Evolutionary conservation across 345 rosid species (phyloP), one percentile per base, ranked within the genome.

Genomic region (Camelina hispida): DNA sequence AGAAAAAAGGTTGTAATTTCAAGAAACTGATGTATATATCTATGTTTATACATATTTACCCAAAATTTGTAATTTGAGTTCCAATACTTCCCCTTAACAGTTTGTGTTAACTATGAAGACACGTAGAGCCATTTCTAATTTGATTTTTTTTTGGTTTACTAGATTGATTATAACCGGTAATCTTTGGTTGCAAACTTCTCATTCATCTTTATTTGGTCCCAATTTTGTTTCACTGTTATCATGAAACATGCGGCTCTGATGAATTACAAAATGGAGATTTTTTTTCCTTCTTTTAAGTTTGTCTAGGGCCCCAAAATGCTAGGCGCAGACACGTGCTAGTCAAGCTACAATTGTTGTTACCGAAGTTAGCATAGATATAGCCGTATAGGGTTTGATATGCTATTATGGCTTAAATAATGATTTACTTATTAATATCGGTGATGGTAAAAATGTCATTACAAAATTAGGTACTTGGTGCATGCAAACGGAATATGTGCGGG

Each of bases 401-500:
- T 14, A 15, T 44, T 47, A 47, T 3, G 20, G 22, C 16, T 7
- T 2, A 16, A n/a, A n/a, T 47, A 16, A 6, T 7, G 7, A 14
- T 7, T 6, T 15, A 0, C 14, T 15, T n/a, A n/a, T 16, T 48
- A 17, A 17, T 7, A 16, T 48, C 12, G 53, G 53, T 48, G 17
- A 48, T 48, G 53, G 18, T 48, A 48, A 48, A 17, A 48, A 48
- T 48, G 53, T 16, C 2, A 48, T 48, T 48, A 17, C 12, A 55
- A 47, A 42, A 81, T 50, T 66, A 93, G 97, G 86, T 95, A 87
- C 75, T 68, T 91, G 89, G 97, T 95, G 82, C 92, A 95, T 73
- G 97, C 89, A 9, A 95, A 95, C 82, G 97, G 99, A 44, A 89
- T 95, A 66, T 91, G 99, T 80, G 99, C 99, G 2, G 97, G 93